phyloP scores from a whole-genome alignment of 441 rosid genomes.

The Eutrema salsugineum region DNA sequence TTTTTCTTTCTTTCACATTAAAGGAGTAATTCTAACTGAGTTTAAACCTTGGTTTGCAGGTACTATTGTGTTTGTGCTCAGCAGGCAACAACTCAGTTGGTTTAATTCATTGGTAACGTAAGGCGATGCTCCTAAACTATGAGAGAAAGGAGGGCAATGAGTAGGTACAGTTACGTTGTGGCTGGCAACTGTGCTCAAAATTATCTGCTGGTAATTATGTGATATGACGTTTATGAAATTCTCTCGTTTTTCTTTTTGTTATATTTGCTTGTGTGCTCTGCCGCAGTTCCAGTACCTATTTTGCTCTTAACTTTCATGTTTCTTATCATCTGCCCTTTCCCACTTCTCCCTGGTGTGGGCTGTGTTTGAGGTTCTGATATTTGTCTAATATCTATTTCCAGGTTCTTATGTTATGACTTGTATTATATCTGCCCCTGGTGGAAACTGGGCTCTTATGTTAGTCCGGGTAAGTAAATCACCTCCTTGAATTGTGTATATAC shows the following conservation, averaged over 20 bases:
- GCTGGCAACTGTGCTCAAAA: not conserved
- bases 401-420: conserved; percentile 4
- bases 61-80: conserved; percentile 13
- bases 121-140: not conserved
- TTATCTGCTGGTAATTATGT: conserved; percentile 11
- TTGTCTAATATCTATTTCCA: not conserved
- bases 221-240: not conserved
- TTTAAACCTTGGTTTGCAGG: conserved; percentile 20
- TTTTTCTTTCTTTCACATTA: not conserved
- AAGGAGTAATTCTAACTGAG: conserved; percentile 2
- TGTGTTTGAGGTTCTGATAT: conserved; percentile 2
- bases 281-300: not conserved
- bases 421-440: not conserved
- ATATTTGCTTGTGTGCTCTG: not conserved
- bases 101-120: not conserved
- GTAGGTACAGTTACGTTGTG: not conserved
- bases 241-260: not conserved
- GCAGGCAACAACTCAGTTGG: not conserved
- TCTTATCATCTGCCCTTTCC: not conserved
- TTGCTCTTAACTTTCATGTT: not conserved
- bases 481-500: not conserved
- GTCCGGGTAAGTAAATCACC: not conserved
- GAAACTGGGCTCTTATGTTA: not conserved
- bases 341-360: not conserved
- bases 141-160: not conserved